Evolutionary conservation across 2,329 filamentous ascomycete genomes (phyloP).

Genomic region (Hypoxylon sp.): DNA sequence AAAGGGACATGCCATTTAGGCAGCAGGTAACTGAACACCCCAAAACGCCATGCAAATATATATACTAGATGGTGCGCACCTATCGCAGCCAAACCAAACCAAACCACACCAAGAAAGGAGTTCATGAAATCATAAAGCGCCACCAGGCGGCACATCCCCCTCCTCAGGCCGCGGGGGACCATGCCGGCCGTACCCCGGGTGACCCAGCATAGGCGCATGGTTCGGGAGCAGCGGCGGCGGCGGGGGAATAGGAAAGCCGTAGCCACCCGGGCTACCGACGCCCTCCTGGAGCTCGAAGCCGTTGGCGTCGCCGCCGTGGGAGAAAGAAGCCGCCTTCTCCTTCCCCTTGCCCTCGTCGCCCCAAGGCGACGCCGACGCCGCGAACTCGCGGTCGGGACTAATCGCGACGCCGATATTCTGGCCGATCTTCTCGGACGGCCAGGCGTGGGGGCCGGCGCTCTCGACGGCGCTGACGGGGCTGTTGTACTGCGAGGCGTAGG

Average conservation of each 20-base stretch:
- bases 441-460: conserved; percentile 40
- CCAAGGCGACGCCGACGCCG: conserved; percentile 38
- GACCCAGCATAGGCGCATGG: conserved; percentile 54
- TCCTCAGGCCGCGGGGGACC: conserved; percentile 15
- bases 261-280: conserved; percentile 46
- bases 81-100: background rate
- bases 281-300: conserved; percentile 60
- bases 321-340: no score
- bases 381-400: conserved; percentile 49
- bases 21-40: background rate
- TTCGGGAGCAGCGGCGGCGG: conserved; percentile 31
- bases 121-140: background rate
- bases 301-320: conserved; percentile 42
- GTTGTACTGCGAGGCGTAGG: conserved; percentile 66
- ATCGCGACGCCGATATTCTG: conserved; percentile 55
- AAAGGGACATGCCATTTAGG: background rate
- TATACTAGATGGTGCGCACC: background rate
- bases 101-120: no score
- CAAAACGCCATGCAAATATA: conserved; percentile 10
- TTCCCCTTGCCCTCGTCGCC: conserved; percentile 54
- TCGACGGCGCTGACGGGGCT: conserved; percentile 62
- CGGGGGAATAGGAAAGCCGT: conserved; percentile 23
- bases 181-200: conserved; percentile 56
- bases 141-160: conserved; percentile 2
- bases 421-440: conserved; percentile 49